A percentile compares a stretch with the other conserved stretches of the same genome.
phyloP scores from a whole-genome alignment of 192 early-diverging fungal species.

The Pecoramyces ruminantium region DNA sequence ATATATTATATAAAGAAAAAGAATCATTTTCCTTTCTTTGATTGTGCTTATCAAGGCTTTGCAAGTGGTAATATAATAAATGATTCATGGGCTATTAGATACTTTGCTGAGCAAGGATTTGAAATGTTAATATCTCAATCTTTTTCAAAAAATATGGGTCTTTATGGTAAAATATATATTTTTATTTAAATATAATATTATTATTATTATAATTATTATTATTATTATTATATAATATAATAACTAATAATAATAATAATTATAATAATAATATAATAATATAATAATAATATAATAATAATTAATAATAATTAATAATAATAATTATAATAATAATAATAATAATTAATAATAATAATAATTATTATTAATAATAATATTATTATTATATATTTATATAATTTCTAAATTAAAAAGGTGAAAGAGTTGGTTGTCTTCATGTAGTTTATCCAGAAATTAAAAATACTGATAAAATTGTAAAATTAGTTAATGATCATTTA shows the following conservation, averaged over 20 bases:
- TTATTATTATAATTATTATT: too few relatives aligned
- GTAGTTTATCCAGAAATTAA: neutral
- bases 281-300: too few relatives aligned
- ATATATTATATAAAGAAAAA: constrained; percentile 13
- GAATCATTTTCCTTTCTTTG: constrained; percentile 86
- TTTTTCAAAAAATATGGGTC: constrained; percentile 96
- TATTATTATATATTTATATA: too few relatives aligned
- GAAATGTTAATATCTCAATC: constrained; percentile 83
- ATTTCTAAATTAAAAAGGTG: too few relatives aligned
- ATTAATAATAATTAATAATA: too few relatives aligned
- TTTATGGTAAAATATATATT: constrained; percentile 53
- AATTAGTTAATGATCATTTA: neutral
- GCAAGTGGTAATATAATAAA: constrained; percentile 76
- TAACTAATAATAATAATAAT: too few relatives aligned
- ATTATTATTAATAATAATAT: too few relatives aligned
- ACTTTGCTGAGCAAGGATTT: constrained; percentile 82
- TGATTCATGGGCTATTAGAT: constrained; percentile 82
- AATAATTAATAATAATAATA: too few relatives aligned
- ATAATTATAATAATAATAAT: too few relatives aligned
- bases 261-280: too few relatives aligned
- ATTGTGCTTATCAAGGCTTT: constrained; percentile 98
- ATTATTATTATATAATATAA: too few relatives aligned
- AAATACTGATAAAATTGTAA: neutral
- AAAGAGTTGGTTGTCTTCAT: neutral
- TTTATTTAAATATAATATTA: too few relatives aligned